A percentile compares a stretch with the other conserved stretches of the same genome.
Evolutionary conservation across 1,284 basidiomycete species (phyloP).

Genomic region (Trametes hirsuta): DNA sequence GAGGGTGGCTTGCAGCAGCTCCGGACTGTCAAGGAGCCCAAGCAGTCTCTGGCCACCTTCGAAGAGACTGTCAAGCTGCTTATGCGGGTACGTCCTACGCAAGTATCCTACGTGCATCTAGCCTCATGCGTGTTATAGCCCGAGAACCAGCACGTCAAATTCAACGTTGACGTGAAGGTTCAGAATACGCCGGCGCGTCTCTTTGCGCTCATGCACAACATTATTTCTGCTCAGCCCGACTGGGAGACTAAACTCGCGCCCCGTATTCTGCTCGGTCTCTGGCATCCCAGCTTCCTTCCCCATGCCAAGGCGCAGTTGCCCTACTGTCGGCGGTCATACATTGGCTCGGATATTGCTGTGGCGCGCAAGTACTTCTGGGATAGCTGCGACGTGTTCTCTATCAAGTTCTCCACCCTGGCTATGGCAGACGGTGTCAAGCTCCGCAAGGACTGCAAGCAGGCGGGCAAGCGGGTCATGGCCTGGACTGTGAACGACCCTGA

Average conservation of each 20-base stretch:
- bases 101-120: conserved; percentile 1
- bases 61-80: conserved; percentile 80
- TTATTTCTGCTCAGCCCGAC: conserved; percentile 70
- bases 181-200: conserved; percentile 90
- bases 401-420: conserved; percentile 79
- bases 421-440: conserved; percentile 80
- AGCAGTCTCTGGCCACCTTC: conserved; percentile 88
- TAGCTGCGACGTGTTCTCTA: conserved; percentile 86
- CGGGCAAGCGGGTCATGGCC: conserved; percentile 88
- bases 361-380: conserved; percentile 93
- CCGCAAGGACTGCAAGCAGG: conserved; percentile 75
- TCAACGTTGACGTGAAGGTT: conserved; percentile 95
- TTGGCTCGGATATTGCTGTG: conserved; percentile 72
- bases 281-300: conserved; percentile 91
- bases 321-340: conserved; percentile 85
- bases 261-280: conserved; percentile 87
- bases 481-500: conserved; percentile 96
- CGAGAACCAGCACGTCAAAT: conserved; percentile 84
- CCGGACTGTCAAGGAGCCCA: conserved; percentile 83
- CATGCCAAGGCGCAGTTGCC: conserved; percentile 80
- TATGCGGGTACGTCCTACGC: conserved; percentile 61
- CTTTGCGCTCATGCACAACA: conserved; percentile 83
- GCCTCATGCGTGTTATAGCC: conserved; percentile 50
- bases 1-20: conserved; percentile 80
- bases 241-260: conserved; percentile 88